Conservation (phyloP, 148 eudicot genomes). For the Agrostemma githago region DNA sequence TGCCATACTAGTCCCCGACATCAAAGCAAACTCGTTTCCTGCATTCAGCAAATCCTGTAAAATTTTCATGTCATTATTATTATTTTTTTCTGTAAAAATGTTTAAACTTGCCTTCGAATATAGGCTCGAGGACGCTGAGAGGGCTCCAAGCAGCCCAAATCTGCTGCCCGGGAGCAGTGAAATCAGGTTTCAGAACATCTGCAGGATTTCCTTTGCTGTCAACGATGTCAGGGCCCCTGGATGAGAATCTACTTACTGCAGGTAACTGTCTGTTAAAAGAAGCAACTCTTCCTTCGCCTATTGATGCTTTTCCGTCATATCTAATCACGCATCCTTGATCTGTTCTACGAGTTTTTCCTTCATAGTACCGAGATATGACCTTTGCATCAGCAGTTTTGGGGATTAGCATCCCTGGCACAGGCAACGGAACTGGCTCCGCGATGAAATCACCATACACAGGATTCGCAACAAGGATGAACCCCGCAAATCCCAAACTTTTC, state of each 20-base stretch:
- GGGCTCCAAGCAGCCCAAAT: conserved; percentile 99
- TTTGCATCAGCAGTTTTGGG: conserved; percentile 63
- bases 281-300: conserved; percentile 81
- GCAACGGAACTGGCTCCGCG: conserved; percentile 77
- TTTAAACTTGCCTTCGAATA: conserved; percentile 51
- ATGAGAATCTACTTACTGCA: conserved; percentile 77
- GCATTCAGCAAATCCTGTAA: background rate
- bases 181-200: conserved; percentile 86
- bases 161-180: conserved; percentile 86
- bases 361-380: conserved; percentile 64
- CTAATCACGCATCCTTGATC: conserved; percentile 37
- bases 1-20: conserved; percentile 97
- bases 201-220: conserved; percentile 47
- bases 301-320: conserved; percentile 58
- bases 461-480: conserved; percentile 71
- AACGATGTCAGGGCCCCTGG: conserved; percentile 81
- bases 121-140: conserved; percentile 58
- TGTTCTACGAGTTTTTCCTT: conserved; percentile 45
- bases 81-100: background rate
- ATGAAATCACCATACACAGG: conserved; percentile 73
- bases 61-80: background rate
- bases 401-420: conserved; percentile 73
- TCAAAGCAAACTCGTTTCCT: conserved; percentile 63
- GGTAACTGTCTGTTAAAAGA: conserved; percentile 53
- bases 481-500: conserved; percentile 51